Evolutionary conservation across 768 basidiomycete species (phyloP), one percentile per base, ranked within the genome.

Genomic region (Cytidiella melzeri): DNA sequence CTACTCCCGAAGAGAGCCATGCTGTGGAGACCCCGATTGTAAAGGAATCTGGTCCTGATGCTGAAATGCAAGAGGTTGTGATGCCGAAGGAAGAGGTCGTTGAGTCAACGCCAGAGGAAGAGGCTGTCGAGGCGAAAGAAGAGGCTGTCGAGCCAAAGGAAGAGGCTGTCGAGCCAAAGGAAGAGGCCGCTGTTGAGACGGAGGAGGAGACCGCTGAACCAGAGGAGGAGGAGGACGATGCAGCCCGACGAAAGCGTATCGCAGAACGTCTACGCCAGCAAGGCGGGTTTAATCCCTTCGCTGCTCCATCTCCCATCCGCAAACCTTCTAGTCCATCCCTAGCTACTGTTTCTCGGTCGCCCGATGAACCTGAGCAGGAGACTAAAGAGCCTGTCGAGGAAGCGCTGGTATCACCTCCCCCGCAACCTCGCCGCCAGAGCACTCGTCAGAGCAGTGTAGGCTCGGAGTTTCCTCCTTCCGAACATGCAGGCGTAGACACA

Each of bases 191-290:
- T 24, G 55, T 56, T 23, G 61, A 61, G 50, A 62, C 63, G 50
- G 50, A 58, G 48, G 44, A 43, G 24, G 12, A 27, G 28, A 10
- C 37, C 38, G 30, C 30, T 7, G 9, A 7, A 15, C 54, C 51
- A 28, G 44, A 53, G 20, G 67, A 66, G 23, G 78, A 74, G 42
- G 75, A 77, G 38, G 79, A 77, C 15, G 80, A 81, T 53, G 76
- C 68, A 52, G 67, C 73, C 2, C 74, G 79, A 28, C 73, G 74
- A 37, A 74, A 72, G 52, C 78, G 77, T 44, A 75, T 87, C 19
- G 77, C 83, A 20, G 83, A 80, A 51, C 70, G 67, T 19, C 59
- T 80, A 30, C 79, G 81, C 5, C 77, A 79, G 64, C 80, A 80
- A 69, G 86, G 84, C 13, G 75, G 77, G 55, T 67, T 74, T 68